phyloP scores from a whole-genome alignment of 169 alveolate species.

The Eimeria nieschulzi region DNA sequence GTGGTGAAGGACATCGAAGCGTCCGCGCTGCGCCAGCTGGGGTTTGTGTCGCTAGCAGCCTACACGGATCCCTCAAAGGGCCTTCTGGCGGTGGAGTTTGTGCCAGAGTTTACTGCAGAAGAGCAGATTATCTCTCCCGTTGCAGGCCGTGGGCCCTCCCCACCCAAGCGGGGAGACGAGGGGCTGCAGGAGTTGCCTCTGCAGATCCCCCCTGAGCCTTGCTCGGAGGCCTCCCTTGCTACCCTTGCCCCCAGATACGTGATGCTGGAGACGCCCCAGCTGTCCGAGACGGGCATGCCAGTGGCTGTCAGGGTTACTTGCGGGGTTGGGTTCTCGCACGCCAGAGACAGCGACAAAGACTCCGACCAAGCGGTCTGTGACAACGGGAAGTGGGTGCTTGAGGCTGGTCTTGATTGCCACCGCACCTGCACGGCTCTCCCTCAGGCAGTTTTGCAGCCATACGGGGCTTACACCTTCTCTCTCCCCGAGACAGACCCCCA shows the following conservation, averaged over 20 bases:
- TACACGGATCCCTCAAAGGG: conserved; percentile 12
- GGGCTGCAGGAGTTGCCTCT: conserved; percentile 61
- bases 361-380: conserved; percentile 76
- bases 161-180: conserved; percentile 36
- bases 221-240: conserved; percentile 39
- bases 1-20: conserved; percentile 26
- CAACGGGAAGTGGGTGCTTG: conserved; percentile 72
- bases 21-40: conserved; percentile 46
- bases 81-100: conserved; percentile 27
- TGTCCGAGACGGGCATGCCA: conserved; percentile 60
- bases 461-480: conserved; percentile 45
- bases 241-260: conserved; percentile 24
- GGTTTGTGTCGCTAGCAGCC: conserved; percentile 47
- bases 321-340: conserved; percentile 3
- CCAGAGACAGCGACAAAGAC: conserved; percentile 68
- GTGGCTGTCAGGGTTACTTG: conserved; percentile 57
- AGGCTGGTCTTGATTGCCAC: conserved; percentile 66
- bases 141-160: conserved; percentile 58
- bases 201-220: conserved; percentile 46
- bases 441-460: not conserved
- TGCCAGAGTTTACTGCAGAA: conserved; percentile 36
- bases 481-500: not conserved
- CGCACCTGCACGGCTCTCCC: conserved; percentile 54
- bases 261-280: not conserved
- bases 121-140: conserved; percentile 55